A percentile compares a stretch with the other conserved stretches of the same genome.
phyloP scores from a whole-genome alignment of 2,329 filamentous ascomycete species.

The Leptodontidium sp. region DNA sequence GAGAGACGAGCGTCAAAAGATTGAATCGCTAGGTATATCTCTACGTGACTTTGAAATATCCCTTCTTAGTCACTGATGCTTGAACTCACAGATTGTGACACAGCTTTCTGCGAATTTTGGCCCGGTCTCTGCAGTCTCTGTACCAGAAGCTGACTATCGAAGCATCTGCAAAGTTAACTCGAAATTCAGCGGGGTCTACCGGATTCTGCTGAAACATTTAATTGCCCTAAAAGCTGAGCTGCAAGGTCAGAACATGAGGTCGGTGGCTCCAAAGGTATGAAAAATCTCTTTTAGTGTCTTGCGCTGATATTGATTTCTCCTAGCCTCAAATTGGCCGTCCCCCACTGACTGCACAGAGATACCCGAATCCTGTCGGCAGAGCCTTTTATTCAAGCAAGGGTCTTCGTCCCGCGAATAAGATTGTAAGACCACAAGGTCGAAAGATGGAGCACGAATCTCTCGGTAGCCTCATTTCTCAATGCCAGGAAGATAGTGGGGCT shows the following conservation, averaged over 20 bases:
- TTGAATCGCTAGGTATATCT: slow-evolving; percentile 4
- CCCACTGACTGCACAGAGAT: background rate
- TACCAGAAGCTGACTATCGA: slow-evolving; percentile 1
- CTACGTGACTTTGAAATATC: no score
- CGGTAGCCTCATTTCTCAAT: background rate
- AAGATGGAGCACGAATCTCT: background rate
- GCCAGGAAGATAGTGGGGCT: background rate
- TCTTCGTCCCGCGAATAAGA: background rate
- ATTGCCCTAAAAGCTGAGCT: background rate
- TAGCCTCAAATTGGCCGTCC: slow-evolving; percentile 9
- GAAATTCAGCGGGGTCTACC: slow-evolving; percentile 7
- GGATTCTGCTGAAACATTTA: background rate
- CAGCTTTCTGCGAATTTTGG: background rate
- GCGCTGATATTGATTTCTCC: background rate
- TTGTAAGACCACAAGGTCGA: background rate
- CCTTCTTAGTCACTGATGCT: background rate
- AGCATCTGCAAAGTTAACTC: slow-evolving; percentile 12
- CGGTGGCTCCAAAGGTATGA: background rate
- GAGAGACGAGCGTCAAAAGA: background rate
- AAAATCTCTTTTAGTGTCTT: background rate
- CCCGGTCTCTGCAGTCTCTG: background rate
- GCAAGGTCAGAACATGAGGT: background rate
- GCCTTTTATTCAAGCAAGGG: background rate
- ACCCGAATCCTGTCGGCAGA: slow-evolving; percentile 9
- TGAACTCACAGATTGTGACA: background rate